These are phyloP conservation scores for Lentinula sp. DNA, from an alignment of 768 basidiomycete genomes.

Conservation along the genomic window DNA sequence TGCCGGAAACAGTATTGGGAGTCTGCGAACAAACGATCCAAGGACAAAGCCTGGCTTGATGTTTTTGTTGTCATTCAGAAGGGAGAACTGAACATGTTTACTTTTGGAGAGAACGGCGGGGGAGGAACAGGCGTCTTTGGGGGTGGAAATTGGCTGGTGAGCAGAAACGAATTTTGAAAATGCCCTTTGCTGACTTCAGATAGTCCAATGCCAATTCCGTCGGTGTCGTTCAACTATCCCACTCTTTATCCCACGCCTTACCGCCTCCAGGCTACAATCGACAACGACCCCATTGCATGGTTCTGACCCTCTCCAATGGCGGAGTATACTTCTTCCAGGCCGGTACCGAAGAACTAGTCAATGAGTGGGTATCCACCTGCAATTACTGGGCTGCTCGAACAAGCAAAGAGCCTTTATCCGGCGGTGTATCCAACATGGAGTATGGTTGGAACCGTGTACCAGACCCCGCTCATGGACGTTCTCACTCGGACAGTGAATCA, in stretches of 20 bases:
- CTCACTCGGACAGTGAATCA: slow-evolving; percentile 54
- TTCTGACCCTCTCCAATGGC: slow-evolving; percentile 80
- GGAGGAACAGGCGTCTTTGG: slow-evolving; percentile 68
- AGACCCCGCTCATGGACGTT: slow-evolving; percentile 43
- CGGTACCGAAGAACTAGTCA: slow-evolving; percentile 96
- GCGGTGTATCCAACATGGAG: slow-evolving; percentile 99
- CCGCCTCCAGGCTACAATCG: slow-evolving; percentile 91
- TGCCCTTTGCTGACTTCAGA: slow-evolving; percentile 9
- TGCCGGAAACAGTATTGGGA: slow-evolving; percentile 96
- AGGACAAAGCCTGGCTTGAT: slow-evolving; percentile 88
- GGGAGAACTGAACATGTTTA: slow-evolving; percentile 94
- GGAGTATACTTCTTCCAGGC: slow-evolving; percentile 98
- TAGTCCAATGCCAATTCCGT: slow-evolving; percentile 85
- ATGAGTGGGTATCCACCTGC: slow-evolving; percentile 98
- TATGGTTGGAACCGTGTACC: slow-evolving; percentile 91
- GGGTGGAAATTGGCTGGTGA: slow-evolving; percentile 96
- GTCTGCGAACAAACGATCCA: slow-evolving; percentile 72
- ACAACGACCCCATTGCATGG: slow-evolving; percentile 92
- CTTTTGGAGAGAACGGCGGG: slow-evolving; percentile 74
- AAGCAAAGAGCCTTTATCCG: slow-evolving; percentile 91
- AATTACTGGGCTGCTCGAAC: slow-evolving; percentile 98
- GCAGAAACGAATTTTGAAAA: slow-evolving; percentile 25
- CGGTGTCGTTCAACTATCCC: slow-evolving; percentile 79
- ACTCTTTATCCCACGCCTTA: slow-evolving; percentile 81
- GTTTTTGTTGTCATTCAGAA: slow-evolving; percentile 95